Percentiles rank a stretch among this genome's conserved stretches.
Conservation (phyloP, 2,329 filamentous ascomycete species). For the Magnaporthiopsis incrustans region DNA sequence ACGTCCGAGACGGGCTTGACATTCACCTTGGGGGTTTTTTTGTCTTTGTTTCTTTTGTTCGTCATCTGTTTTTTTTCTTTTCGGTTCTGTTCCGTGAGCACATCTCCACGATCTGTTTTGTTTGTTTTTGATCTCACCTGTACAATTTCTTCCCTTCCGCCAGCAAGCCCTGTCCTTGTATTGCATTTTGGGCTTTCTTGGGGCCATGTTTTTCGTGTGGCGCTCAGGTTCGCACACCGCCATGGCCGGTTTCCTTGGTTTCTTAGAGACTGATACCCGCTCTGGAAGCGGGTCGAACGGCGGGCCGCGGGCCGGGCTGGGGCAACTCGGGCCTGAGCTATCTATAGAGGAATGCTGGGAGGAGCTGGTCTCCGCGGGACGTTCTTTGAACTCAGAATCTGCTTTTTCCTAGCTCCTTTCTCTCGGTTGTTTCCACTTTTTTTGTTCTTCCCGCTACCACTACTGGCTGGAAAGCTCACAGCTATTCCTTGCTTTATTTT, state of each 20-base stretch:
- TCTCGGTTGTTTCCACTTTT: too few relatives aligned
- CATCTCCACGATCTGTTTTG: too few relatives aligned
- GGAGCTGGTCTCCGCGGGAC: background rate
- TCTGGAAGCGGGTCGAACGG: background rate
- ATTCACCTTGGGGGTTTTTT: constrained; percentile 9
- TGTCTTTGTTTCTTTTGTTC: constrained; percentile 9
- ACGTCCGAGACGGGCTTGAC: background rate
- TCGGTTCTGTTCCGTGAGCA: background rate
- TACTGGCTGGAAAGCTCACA: too few relatives aligned
- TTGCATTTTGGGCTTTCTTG: too few relatives aligned
- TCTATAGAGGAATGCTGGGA: constrained; percentile 2
- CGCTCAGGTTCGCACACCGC: too few relatives aligned
- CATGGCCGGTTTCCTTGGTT: background rate
- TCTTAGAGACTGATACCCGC: constrained; percentile 4
- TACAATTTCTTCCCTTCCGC: too few relatives aligned
- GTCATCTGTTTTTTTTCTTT: too few relatives aligned
- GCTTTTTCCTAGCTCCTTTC: constrained; percentile 8
- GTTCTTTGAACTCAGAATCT: constrained; percentile 5
- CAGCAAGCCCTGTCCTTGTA: too few relatives aligned
- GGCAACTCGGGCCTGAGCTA: constrained; percentile 1
- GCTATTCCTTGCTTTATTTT: constrained; percentile 5
- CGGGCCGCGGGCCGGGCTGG: constrained; percentile 2
- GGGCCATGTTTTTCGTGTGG: too few relatives aligned
- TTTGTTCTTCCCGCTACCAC: too few relatives aligned
- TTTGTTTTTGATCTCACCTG: too few relatives aligned